Conservation (phyloP, 2,329 filamentous ascomycete species). For the Colletotrichum eremochloae region DNA sequence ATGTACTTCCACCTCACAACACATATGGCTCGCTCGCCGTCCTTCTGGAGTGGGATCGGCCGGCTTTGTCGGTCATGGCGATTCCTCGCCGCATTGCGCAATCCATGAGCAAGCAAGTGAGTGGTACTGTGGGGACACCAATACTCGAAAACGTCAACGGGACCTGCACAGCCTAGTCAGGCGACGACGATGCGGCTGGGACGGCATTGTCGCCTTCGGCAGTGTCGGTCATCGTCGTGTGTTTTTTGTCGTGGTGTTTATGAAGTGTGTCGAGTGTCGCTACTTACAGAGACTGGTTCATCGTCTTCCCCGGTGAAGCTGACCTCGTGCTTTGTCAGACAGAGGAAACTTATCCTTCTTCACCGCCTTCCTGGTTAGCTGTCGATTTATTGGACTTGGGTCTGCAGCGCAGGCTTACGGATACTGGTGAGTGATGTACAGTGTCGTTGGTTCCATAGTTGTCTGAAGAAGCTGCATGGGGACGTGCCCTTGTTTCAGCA, state of each 20-base stretch:
- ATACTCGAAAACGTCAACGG: conserved; percentile 18
- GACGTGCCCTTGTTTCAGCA: conserved; percentile 30
- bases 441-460: conserved; percentile 41
- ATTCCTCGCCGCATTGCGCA: conserved; percentile 14
- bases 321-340: background rate
- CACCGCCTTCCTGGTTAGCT: background rate
- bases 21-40: background rate
- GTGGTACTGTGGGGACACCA: background rate
- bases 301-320: background rate
- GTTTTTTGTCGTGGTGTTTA: background rate
- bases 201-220: conserved; percentile 18
- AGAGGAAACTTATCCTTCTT: background rate
- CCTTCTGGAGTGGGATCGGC: conserved; percentile 7
- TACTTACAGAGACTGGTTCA: conserved; percentile 5
- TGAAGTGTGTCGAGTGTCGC: conserved; percentile 4
- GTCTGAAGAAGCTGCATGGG: conserved; percentile 41
- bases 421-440: background rate
- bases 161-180: conserved; percentile 10
- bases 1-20: background rate
- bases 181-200: conserved; percentile 28
- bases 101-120: conserved; percentile 13
- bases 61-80: conserved; percentile 12
- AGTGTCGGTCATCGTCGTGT: background rate
- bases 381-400: background rate
- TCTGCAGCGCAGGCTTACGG: background rate